These are phyloP conservation scores for Scheffersomyces amazonensis DNA, from an alignment of 805 yeast genomes.

Conservation along the genomic window DNA sequence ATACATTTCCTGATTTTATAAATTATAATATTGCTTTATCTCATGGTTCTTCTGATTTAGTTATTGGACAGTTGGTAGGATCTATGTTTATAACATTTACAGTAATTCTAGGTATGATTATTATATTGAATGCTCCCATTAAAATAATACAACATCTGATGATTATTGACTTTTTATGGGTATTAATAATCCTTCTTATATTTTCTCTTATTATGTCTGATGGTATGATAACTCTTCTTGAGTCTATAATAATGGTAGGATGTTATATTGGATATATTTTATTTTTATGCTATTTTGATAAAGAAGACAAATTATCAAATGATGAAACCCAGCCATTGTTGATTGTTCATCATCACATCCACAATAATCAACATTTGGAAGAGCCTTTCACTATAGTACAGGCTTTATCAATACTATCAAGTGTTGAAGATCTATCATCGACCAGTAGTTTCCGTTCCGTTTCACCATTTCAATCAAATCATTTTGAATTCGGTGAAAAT, in stretches of 20 bases:
- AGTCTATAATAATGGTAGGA: constrained; percentile 23
- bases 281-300: constrained; percentile 17
- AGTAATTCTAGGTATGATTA: constrained; percentile 31
- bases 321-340: constrained; percentile 6
- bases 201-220: constrained; percentile 30
- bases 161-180: constrained; percentile 26
- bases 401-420: constrained; percentile 16
- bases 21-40: constrained; percentile 30
- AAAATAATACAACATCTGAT: constrained; percentile 15
- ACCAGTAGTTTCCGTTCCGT: too few relatives aligned
- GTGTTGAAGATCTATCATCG: constrained; percentile 9
- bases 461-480: too few relatives aligned
- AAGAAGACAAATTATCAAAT: constrained; percentile 9
- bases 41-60: constrained; percentile 27
- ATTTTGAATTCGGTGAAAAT: too few relatives aligned
- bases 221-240: constrained; percentile 29
- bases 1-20: constrained; percentile 36
- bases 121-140: constrained; percentile 20
- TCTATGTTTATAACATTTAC: constrained; percentile 30
- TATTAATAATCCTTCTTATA: constrained; percentile 20
- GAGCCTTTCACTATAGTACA: constrained; percentile 20
- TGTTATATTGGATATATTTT: constrained; percentile 21
- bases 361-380: constrained; percentile 1
- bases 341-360: constrained; percentile 1
- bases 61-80: constrained; percentile 38